phyloP scores from a whole-genome alignment of 805 yeast genomes.

The Brettanomyces nanus region DNA sequence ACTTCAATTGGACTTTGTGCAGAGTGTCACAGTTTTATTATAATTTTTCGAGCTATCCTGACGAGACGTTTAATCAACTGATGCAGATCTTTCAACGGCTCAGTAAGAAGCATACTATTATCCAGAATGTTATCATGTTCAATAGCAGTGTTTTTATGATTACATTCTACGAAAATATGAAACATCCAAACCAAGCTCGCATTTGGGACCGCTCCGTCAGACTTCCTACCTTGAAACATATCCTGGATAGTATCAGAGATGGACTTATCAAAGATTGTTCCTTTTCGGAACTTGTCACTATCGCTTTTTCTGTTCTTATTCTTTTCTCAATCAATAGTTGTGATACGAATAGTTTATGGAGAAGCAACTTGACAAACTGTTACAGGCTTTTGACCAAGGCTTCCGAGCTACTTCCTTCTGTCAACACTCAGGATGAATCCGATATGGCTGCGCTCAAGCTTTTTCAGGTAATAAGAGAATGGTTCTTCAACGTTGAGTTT shows the following conservation, averaged over 20 bases:
- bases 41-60: constrained; percentile 3
- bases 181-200: not conserved
- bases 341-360: constrained; percentile 5
- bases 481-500: constrained; percentile 5
- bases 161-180: constrained; percentile 1
- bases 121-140: constrained; percentile 4
- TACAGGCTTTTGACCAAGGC: constrained; percentile 4
- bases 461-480: constrained; percentile 1
- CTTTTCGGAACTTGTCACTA: constrained; percentile 3
- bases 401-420: not conserved
- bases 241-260: not conserved
- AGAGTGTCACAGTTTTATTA: constrained; percentile 2
- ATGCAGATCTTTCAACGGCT: not conserved
- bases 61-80: constrained; percentile 1
- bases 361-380: constrained; percentile 5
- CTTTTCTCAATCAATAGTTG: constrained; percentile 4
- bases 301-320: constrained; percentile 5
- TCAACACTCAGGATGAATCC: not conserved
- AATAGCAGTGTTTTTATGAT: constrained; percentile 4
- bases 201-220: constrained; percentile 4
- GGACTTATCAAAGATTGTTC: not conserved
- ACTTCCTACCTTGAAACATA: constrained; percentile 2
- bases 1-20: constrained; percentile 8
- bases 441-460: constrained; percentile 4
- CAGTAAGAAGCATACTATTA: not conserved